Evolutionary conservation across 2,329 filamentous ascomycete species (phyloP).

Genomic region (Rachicladosporium sp.): DNA sequence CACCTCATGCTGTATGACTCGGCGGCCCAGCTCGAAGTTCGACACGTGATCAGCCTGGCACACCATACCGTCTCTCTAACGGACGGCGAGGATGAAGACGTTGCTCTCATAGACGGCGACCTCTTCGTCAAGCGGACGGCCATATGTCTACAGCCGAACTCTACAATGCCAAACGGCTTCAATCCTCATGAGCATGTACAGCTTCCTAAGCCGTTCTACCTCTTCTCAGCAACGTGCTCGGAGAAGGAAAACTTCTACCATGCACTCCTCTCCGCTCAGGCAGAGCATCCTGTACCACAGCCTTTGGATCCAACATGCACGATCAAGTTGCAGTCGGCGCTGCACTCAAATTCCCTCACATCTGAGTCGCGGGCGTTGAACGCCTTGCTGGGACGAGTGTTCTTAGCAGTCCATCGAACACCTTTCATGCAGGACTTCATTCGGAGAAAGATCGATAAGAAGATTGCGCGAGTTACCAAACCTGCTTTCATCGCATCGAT

Average conservation of each 20-base stretch:
- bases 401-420: constrained; percentile 78
- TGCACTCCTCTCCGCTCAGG: constrained; percentile 63
- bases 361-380: constrained; percentile 89
- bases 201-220: constrained; percentile 65
- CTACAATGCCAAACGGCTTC: constrained; percentile 1
- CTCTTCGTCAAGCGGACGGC: constrained; percentile 72
- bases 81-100: constrained; percentile 41
- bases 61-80: constrained; percentile 80
- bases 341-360: constrained; percentile 76
- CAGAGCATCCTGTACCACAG: constrained; percentile 55
- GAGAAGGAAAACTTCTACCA: constrained; percentile 99
- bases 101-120: constrained; percentile 70
- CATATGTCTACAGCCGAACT: constrained; percentile 19
- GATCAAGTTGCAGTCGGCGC: constrained; percentile 73
- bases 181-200: background rate
- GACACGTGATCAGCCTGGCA: constrained; percentile 85
- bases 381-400: constrained; percentile 75
- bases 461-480: constrained; percentile 86
- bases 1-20: constrained; percentile 98
- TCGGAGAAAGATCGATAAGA: constrained; percentile 80
- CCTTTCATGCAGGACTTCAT: constrained; percentile 68
- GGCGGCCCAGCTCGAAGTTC: constrained; percentile 84
- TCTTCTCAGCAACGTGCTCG: constrained; percentile 91
- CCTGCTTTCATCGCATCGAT: constrained; percentile 82
- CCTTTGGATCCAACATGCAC: constrained; percentile 76